These are phyloP conservation scores for Selenicereus undatus DNA, from an alignment of 148 eudicot species.

Conservation along the genomic window DNA sequence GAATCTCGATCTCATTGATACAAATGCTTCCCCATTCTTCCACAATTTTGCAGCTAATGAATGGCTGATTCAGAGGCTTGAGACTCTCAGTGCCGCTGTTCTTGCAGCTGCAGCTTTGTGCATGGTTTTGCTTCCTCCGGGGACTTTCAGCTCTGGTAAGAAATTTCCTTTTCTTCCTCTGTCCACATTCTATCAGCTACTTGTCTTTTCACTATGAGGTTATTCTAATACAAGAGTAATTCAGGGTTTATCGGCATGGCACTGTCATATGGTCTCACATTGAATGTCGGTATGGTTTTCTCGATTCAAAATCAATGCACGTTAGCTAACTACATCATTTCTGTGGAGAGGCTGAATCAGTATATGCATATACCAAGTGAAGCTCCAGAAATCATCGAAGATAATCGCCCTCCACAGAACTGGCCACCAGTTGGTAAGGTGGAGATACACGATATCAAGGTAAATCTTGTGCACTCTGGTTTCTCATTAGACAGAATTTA, in stretches of 20 bases:
- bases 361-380: conserved; percentile 84
- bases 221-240: conserved; percentile 9
- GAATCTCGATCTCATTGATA: conserved; percentile 72
- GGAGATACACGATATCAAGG: conserved; percentile 76
- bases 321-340: conserved; percentile 71
- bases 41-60: conserved; percentile 80
- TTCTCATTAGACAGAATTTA: neutral
- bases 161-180: neutral
- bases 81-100: conserved; percentile 73
- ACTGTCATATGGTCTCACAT: conserved; percentile 84
- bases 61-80: conserved; percentile 88
- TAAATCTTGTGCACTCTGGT: conserved; percentile 19
- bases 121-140: conserved; percentile 89
- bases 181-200: neutral
- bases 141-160: conserved; percentile 84
- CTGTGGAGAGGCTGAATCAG: conserved; percentile 88
- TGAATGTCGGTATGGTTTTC: conserved; percentile 61
- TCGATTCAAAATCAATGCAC: conserved; percentile 85
- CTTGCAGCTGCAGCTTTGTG: conserved; percentile 75
- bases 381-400: conserved; percentile 73
- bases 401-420: conserved; percentile 56
- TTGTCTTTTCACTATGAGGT: neutral
- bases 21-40: conserved; percentile 76
- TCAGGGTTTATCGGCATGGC: conserved; percentile 98
- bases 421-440: conserved; percentile 85